A percentile compares a stretch with the other conserved stretches of the same genome.
These are phyloP conservation scores for Cytospora piceicola DNA, from an alignment of 2,329 filamentous ascomycete species.

Conservation along the genomic window DNA sequence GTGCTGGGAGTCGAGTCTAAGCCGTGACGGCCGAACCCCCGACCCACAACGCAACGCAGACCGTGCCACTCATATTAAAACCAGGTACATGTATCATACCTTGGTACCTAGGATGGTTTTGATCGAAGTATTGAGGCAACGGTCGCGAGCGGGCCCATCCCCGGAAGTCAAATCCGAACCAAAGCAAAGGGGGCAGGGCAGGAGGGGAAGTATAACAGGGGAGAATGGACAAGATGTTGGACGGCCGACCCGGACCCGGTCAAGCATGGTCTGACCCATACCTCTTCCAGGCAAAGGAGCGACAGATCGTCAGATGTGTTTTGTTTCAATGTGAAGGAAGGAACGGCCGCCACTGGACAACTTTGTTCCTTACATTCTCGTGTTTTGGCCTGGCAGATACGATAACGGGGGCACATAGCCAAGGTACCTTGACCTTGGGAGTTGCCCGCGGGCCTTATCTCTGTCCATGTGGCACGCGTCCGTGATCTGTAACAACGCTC, in stretches of 20 bases:
- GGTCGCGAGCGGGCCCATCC: constrained; percentile 20
- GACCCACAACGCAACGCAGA: constrained; percentile 4
- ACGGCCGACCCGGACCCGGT: constrained; percentile 20
- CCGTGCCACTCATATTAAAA: constrained; percentile 17
- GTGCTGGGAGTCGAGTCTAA: constrained; percentile 11
- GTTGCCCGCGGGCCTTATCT: neutral
- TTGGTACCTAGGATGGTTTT: constrained; percentile 4
- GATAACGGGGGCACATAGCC: constrained; percentile 2
- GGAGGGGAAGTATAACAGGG: neutral
- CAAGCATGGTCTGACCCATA: constrained; percentile 13
- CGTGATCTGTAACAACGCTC: constrained; percentile 13
- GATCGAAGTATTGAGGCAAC: constrained; percentile 11
- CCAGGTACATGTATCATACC: constrained; percentile 21
- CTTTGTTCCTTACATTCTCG: constrained; percentile 12
- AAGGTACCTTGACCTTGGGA: constrained; percentile 19
- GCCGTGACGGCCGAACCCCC: constrained; percentile 15
- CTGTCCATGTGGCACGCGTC: constrained; percentile 11
- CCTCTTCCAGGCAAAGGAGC: constrained; percentile 11
- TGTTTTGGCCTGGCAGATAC: constrained; percentile 11
- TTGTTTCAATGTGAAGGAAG: constrained; percentile 24
- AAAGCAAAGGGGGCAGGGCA: constrained; percentile 10
- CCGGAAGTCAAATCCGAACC: constrained; percentile 14
- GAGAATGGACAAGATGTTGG: constrained; percentile 10
- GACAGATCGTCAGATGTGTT: constrained; percentile 18
- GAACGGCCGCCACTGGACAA: constrained; percentile 12